Evolutionary conservation across 495 filamentous ascomycete species (phyloP).

Genomic region (Podospora pseudoanserina): DNA sequence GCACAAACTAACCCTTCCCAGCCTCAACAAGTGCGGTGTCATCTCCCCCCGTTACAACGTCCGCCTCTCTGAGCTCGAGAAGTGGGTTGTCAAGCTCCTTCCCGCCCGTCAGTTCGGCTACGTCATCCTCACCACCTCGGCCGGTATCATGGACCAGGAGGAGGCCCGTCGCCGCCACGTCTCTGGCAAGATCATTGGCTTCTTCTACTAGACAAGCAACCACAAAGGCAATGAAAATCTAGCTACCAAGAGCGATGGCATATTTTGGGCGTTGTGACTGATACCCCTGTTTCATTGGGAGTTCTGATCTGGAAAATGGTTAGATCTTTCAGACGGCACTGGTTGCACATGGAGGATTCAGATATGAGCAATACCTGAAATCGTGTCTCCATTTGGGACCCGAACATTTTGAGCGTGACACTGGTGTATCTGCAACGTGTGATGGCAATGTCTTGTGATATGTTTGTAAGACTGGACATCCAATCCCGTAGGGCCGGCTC

Average conservation of each 20-base stretch:
- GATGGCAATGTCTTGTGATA: background rate
- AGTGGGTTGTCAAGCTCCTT: slow-evolving; percentile 97
- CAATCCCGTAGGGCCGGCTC: background rate
- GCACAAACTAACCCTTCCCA: slow-evolving; percentile 25
- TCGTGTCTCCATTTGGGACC: background rate
- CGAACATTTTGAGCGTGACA: background rate
- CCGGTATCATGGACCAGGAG: slow-evolving; percentile 99
- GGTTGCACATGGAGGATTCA: background rate
- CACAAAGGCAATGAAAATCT: slow-evolving; percentile 18
- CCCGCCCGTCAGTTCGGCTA: slow-evolving; percentile 99
- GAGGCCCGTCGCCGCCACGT: slow-evolving; percentile 98
- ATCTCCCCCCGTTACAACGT: slow-evolving; percentile 99
- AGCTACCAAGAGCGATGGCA: slow-evolving; percentile 12
- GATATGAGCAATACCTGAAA: background rate
- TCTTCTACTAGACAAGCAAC: slow-evolving; percentile 73
- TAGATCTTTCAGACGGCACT: background rate
- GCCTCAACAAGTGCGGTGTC: slow-evolving; percentile 98
- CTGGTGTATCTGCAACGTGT: background rate
- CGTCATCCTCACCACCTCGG: slow-evolving; percentile 96
- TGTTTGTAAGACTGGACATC: background rate
- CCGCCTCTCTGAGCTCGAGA: slow-evolving; percentile 93
- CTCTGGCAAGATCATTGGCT: slow-evolving; percentile 91
- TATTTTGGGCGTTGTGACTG: slow-evolving; percentile 19
- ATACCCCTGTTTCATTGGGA: slow-evolving; percentile 20
- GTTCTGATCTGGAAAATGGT: slow-evolving; percentile 9